Conservation (phyloP, 495 filamentous ascomycete species). For the Tetracladium marchalianum region DNA sequence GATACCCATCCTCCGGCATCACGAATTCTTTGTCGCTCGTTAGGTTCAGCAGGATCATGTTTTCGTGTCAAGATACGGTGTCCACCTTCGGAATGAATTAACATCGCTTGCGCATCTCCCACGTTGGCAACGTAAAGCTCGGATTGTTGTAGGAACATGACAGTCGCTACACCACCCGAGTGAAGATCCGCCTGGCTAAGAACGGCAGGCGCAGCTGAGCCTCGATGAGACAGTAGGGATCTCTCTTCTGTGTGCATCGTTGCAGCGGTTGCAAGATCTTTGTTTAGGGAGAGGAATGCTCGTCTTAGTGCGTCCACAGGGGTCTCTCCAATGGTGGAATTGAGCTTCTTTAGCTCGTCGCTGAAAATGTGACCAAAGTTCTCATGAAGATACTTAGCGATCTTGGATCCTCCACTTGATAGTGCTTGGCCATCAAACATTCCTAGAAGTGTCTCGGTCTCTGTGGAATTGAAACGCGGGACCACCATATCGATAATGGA, state of each 20-base stretch:
- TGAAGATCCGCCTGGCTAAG: constrained; percentile 80
- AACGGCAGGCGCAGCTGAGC: constrained; percentile 55
- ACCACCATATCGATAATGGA: constrained; percentile 98
- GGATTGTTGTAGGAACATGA: constrained; percentile 78
- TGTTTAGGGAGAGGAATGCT: constrained; percentile 83
- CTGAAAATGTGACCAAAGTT: constrained; percentile 79
- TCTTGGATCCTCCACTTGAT: constrained; percentile 79
- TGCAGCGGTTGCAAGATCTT: constrained; percentile 83
- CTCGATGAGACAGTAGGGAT: constrained; percentile 51
- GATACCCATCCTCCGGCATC: constrained; percentile 94
- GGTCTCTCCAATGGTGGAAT: constrained; percentile 43
- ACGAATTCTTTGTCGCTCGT: constrained; percentile 80
- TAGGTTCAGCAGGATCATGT: constrained; percentile 80
- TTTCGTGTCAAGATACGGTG: constrained; percentile 74
- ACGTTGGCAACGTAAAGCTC: constrained; percentile 93
- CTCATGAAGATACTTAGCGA: constrained; percentile 93
- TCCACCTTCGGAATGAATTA: constrained; percentile 78
- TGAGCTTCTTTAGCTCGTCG: constrained; percentile 64
- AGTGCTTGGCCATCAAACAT: constrained; percentile 90
- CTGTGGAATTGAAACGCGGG: constrained; percentile 81
- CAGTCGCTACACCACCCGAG: constrained; percentile 85
- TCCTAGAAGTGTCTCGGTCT: constrained; percentile 81
- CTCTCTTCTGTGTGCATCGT: constrained; percentile 71
- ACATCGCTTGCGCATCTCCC: constrained; percentile 87
- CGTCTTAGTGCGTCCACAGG: constrained; percentile 76